These are phyloP conservation scores for Crucihimalaya himalaica DNA, from an alignment of 345 rosid species.

Conservation along the genomic window DNA sequence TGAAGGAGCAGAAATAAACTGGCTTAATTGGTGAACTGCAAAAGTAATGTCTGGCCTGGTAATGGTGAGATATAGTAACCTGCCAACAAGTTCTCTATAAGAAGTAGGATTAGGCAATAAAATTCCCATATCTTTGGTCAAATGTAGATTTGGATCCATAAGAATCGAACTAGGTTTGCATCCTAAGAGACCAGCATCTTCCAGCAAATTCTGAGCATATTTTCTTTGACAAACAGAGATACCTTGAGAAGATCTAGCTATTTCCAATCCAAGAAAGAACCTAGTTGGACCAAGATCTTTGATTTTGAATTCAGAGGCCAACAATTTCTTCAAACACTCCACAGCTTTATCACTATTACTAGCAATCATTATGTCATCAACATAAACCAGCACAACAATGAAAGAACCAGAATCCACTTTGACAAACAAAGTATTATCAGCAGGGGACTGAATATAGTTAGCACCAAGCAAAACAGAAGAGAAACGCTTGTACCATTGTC, in stretches of 20 bases:
- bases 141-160: not conserved
- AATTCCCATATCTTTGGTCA: not conserved
- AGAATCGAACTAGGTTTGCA: not conserved
- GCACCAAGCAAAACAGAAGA: too few relatives aligned
- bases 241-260: not conserved
- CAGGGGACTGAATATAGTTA: too few relatives aligned
- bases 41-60: not conserved
- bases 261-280: too few relatives aligned
- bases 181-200: not conserved
- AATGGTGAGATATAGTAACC: not conserved
- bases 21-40: not conserved
- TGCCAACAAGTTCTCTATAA: not conserved
- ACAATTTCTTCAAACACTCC: not conserved
- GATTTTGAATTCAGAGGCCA: not conserved
- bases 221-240: not conserved
- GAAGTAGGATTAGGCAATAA: not conserved
- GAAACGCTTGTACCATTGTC: too few relatives aligned
- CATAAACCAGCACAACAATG: too few relatives aligned
- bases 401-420: too few relatives aligned
- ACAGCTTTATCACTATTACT: too few relatives aligned
- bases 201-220: not conserved
- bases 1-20: too few relatives aligned
- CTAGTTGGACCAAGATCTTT: not conserved
- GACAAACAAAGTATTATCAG: too few relatives aligned
- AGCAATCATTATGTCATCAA: too few relatives aligned